Evolutionary conservation across 2,329 filamentous ascomycete species (phyloP).

Genomic region (Leptographium galeiforme): DNA sequence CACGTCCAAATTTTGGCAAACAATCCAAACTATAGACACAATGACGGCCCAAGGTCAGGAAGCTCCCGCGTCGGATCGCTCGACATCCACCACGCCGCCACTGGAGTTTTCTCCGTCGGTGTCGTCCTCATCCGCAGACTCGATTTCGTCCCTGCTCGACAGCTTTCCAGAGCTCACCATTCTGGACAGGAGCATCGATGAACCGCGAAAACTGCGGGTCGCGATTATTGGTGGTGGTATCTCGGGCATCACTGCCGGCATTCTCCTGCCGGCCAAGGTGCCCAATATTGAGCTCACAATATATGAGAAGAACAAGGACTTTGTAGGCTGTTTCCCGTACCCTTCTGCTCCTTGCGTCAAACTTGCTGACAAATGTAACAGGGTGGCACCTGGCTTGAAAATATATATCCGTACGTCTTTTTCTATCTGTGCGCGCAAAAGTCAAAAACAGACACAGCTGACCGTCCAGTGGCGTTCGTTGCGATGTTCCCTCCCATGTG

Average conservation of each 20-base stretch:
- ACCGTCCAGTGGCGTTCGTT: slow-evolving; percentile 6
- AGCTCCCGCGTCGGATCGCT: not conserved
- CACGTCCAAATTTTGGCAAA: too few relatives aligned
- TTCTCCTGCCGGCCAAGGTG: slow-evolving; percentile 54
- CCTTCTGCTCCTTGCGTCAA: not conserved
- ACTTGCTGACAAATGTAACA: not conserved
- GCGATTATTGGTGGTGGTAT: slow-evolving; percentile 52
- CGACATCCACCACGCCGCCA: not conserved
- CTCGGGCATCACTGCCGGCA: slow-evolving; percentile 48
- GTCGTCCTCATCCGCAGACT: not conserved
- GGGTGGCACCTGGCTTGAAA: not conserved
- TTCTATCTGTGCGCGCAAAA: not conserved
- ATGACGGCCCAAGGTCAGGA: too few relatives aligned
- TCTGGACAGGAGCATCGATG: slow-evolving; percentile 22
- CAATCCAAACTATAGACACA: too few relatives aligned
- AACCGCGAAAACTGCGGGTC: slow-evolving; percentile 35
- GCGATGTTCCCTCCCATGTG: slow-evolving; percentile 12
- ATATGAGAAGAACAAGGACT: slow-evolving; percentile 54
- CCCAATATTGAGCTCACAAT: slow-evolving; percentile 52
- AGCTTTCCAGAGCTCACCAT: not conserved
- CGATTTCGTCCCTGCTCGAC: not conserved
- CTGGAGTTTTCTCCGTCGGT: not conserved
- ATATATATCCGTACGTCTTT: not conserved
- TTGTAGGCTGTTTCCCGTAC: slow-evolving; percentile 30
- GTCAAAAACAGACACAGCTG: too few relatives aligned